A percentile compares a stretch with the other conserved stretches of the same genome.
Evolutionary conservation across 169 alveolate species (phyloP).

Genomic region (Eimeria sp.): DNA sequence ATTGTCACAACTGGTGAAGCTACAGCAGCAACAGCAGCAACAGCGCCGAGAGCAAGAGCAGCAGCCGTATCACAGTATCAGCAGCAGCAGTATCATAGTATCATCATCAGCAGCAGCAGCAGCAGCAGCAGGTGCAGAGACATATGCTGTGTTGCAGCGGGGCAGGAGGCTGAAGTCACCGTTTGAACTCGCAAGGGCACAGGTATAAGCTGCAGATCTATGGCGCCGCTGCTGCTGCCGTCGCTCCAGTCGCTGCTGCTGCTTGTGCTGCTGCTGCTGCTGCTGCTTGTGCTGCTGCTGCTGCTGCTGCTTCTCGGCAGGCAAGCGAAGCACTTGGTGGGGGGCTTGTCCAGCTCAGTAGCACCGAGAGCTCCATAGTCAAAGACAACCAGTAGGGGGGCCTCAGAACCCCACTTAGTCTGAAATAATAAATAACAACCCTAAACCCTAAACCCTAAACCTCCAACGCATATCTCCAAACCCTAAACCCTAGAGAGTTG

Average conservation of each 20-base stretch:
- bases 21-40: not conserved
- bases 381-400: not conserved
- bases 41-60: not conserved
- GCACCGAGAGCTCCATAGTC: not conserved
- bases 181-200: conserved; percentile 9
- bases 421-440: not conserved
- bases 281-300: not conserved
- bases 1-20: no score
- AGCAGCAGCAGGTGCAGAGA: not conserved
- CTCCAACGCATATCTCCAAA: not conserved
- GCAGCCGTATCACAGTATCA: not conserved
- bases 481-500: not conserved
- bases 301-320: conserved; percentile 16
- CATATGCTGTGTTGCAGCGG: not conserved
- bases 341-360: conserved; percentile 2
- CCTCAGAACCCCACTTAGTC: not conserved
- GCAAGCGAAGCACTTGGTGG: conserved; percentile 1
- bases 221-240: not conserved
- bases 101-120: not conserved
- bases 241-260: not conserved
- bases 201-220: not conserved
- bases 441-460: not conserved
- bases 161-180: not conserved
- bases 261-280: not conserved
- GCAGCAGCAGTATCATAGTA: not conserved